phyloP scores from a whole-genome alignment of 805 yeast genomes.

The Saturnispora diversa region DNA sequence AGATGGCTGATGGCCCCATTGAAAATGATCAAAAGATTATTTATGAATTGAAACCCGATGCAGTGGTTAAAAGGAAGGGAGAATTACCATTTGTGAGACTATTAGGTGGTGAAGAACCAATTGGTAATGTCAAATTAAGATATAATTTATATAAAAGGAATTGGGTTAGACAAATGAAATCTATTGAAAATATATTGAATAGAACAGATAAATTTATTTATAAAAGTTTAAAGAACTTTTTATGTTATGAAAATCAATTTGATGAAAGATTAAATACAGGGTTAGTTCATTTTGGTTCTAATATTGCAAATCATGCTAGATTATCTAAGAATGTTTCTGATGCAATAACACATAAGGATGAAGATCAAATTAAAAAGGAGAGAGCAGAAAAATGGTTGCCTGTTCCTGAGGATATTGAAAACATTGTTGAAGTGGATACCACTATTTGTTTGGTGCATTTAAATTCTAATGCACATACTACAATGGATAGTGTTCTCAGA shows the following conservation, averaged over 20 bases:
- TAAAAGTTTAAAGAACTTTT: constrained; percentile 24
- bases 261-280: constrained; percentile 29
- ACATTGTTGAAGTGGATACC: constrained; percentile 16
- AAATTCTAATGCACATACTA: constrained; percentile 15
- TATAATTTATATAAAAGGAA: constrained; percentile 36
- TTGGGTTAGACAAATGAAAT: constrained; percentile 30
- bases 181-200: constrained; percentile 26
- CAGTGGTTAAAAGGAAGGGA: constrained; percentile 2
- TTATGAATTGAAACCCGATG: constrained; percentile 21
- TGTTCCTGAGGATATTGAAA: background rate
- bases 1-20: constrained; percentile 13
- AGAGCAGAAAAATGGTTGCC: background rate
- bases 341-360: constrained; percentile 5
- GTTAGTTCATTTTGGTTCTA: constrained; percentile 36
- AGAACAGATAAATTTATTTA: constrained; percentile 32
- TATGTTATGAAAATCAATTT: constrained; percentile 20
- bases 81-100: constrained; percentile 36
- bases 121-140: constrained; percentile 30
- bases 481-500: constrained; percentile 13
- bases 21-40: constrained; percentile 28
- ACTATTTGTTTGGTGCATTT: constrained; percentile 14
- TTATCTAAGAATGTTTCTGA: constrained; percentile 25
- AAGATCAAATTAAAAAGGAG: constrained; percentile 7
- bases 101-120: constrained; percentile 37
- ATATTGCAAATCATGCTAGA: constrained; percentile 34